Evolutionary conservation across 768 basidiomycete genomes (phyloP), one percentile per base, ranked within the genome.

Genomic region (Chiua virens): DNA sequence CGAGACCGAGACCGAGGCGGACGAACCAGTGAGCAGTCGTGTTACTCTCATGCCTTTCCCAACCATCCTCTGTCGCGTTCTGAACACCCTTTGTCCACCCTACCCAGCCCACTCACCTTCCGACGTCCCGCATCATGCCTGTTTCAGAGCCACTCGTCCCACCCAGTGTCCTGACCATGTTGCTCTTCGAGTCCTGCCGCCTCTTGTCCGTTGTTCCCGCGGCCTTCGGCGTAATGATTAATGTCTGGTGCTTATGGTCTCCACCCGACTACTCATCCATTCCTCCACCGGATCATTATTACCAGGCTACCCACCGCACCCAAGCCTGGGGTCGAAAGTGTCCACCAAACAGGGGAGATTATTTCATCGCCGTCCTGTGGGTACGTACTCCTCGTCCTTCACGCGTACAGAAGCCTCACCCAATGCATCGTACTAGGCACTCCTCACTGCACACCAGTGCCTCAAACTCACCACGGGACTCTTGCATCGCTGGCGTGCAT

Each of bases 391-490:
- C 10, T 62, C 38, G 45, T 23, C 21, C 6, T 25, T 3, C 20
- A 60, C 42, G 45, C 37, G 27, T 28, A 52, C 2, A 13, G 14
- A 13, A 1, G 17, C 6, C 23, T 42, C 36, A 43, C 22, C 42
- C 45, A 40, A n/a, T 32, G 28, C 9, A 11, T 30, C 28, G 15
- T 34, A 40, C 18, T 56, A 92, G 92, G 81, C 90, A 2, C 71
- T 91, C 21, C 74, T 94, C 7, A 96, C 94, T 14, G 95, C 89
- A 20, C 86, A 89, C 65, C 94, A 96, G 68, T 96, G 92, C 56
- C 85, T 95, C 55, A 73, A 77, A 38, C 77, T 98, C 14, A 91
- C 95, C 1, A 89, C 93, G 0, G 95, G 96, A 11, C 83, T 98
- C 1, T 79, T 95, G 22, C 82, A 82, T 27, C 85, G 96, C 42